Evolutionary conservation across 2,329 filamentous ascomycete genomes (phyloP).

Genomic region (Thielaviopsis ethacetica): DNA sequence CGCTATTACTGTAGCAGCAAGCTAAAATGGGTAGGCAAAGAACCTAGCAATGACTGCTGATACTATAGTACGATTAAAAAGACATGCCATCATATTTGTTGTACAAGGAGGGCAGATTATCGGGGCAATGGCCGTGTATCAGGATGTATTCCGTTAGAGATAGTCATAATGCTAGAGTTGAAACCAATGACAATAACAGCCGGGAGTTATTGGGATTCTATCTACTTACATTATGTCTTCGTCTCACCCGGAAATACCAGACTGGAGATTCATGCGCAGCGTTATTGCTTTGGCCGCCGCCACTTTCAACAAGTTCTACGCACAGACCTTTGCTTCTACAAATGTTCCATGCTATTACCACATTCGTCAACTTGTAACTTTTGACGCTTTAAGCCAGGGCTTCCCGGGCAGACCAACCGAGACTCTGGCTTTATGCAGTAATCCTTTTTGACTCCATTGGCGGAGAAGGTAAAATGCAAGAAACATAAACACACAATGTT

Average conservation of each 20-base stretch:
- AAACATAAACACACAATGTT: not conserved
- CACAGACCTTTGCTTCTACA: not conserved
- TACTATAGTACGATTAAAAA: too few relatives aligned
- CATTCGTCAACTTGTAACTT: not conserved
- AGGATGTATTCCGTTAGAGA: not conserved
- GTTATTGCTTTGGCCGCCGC: not conserved
- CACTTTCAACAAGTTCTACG: not conserved
- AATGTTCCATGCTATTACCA: not conserved
- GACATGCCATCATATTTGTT: too few relatives aligned
- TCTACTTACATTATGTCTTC: too few relatives aligned
- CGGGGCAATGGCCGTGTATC: not conserved
- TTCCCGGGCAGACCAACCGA: not conserved
- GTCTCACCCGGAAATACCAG: not conserved
- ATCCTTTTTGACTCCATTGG: not conserved
- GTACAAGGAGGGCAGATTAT: not conserved
- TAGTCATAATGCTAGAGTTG: not conserved
- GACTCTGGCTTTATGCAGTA: not conserved
- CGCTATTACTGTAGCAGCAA: too few relatives aligned
- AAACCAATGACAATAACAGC: not conserved
- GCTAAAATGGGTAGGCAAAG: too few relatives aligned
- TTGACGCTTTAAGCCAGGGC: not conserved
- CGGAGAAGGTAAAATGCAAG: not conserved
- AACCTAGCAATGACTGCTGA: too few relatives aligned
- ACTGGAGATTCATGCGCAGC: not conserved
- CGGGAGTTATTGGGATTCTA: not conserved